Evolutionary conservation across 2,329 filamentous ascomycete species (phyloP).

Genomic region (Paracamarosporium sp.): DNA sequence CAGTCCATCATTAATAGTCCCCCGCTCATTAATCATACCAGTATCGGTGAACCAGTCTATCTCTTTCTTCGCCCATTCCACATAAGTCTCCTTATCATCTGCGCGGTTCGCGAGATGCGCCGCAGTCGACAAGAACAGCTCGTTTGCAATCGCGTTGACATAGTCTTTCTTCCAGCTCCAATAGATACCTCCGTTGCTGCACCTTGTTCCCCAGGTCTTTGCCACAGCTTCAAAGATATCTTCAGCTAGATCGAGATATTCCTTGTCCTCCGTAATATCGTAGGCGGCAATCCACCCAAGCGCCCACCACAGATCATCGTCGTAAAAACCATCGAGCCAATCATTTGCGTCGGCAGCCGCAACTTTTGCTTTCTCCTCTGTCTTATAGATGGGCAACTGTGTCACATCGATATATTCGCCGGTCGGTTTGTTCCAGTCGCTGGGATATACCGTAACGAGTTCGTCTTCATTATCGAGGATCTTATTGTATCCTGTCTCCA

Average conservation of each 20-base stretch:
- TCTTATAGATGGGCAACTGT: slow-evolving; percentile 12
- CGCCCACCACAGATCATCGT: slow-evolving; percentile 61
- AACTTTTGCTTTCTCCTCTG: slow-evolving; percentile 14
- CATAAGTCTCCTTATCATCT: slow-evolving; percentile 48
- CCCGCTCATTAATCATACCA: slow-evolving; percentile 55
- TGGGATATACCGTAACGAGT: slow-evolving; percentile 25
- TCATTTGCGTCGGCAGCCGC: slow-evolving; percentile 23
- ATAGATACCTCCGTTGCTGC: slow-evolving; percentile 57
- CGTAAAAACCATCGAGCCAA: slow-evolving; percentile 57
- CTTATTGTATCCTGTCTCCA: slow-evolving; percentile 30
- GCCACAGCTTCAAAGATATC: slow-evolving; percentile 58
- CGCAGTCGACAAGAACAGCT: slow-evolving; percentile 62
- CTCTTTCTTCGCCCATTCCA: slow-evolving; percentile 54
- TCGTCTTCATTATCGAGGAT: slow-evolving; percentile 21
- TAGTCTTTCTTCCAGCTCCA: slow-evolving; percentile 56
- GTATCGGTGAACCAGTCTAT: slow-evolving; percentile 59
- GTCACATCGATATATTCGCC: slow-evolving; percentile 17
- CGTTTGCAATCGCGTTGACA: slow-evolving; percentile 63
- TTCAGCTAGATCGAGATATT: slow-evolving; percentile 56
- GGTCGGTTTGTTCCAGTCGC: slow-evolving; percentile 22
- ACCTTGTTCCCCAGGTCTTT: slow-evolving; percentile 45
- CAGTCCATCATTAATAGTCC: slow-evolving; percentile 63
- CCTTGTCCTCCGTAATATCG: slow-evolving; percentile 54
- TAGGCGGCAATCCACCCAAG: slow-evolving; percentile 63
- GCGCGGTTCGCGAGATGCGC: slow-evolving; percentile 63